phyloP scores from a whole-genome alignment of 2,329 filamentous ascomycete species.

The Penicillium sp. region DNA sequence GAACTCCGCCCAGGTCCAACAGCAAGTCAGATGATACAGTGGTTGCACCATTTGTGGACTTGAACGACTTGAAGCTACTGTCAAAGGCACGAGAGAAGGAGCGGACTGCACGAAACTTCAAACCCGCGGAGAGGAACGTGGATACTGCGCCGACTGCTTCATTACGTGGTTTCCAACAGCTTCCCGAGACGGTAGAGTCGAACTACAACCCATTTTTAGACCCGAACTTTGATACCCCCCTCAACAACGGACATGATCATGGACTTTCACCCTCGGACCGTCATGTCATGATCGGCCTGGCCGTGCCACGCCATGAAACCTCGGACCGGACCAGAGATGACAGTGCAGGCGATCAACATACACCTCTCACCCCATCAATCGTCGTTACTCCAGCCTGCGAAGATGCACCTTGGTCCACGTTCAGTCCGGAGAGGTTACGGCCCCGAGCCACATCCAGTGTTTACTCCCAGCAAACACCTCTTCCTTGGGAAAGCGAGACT shows the following conservation, averaged over 20 bases:
- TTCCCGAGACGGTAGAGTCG: conserved; percentile 14
- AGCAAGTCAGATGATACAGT: conserved; percentile 6
- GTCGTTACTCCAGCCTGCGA: conserved; percentile 44
- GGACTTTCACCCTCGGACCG: conserved; percentile 44
- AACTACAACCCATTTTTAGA: conserved; percentile 16
- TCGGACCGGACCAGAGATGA: conserved; percentile 25
- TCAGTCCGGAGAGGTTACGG: conserved; percentile 22
- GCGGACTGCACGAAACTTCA: conserved; percentile 23
- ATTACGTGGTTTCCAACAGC: conserved; percentile 23
- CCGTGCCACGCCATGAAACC: conserved; percentile 35
- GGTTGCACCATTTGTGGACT: conserved; percentile 30
- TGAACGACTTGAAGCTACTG: conserved; percentile 37
- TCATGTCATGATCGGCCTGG: conserved; percentile 45
- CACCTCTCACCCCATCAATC: conserved; percentile 44
- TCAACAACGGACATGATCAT: conserved; percentile 25
- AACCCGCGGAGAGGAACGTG: conserved; percentile 6
- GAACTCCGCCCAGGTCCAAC: conserved; percentile 9
- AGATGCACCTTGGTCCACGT: conserved; percentile 33
- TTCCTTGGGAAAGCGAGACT: conserved; percentile 20
- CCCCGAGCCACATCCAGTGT: conserved; percentile 41
- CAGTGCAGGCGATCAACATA: conserved; percentile 27
- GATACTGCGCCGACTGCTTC: background rate
- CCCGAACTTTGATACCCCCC: conserved; percentile 12
- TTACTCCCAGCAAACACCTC: conserved; percentile 41
- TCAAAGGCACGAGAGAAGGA: conserved; percentile 32